phyloP scores from a whole-genome alignment of 495 filamentous ascomycete genomes.

The Aspergillus taichungensis region DNA sequence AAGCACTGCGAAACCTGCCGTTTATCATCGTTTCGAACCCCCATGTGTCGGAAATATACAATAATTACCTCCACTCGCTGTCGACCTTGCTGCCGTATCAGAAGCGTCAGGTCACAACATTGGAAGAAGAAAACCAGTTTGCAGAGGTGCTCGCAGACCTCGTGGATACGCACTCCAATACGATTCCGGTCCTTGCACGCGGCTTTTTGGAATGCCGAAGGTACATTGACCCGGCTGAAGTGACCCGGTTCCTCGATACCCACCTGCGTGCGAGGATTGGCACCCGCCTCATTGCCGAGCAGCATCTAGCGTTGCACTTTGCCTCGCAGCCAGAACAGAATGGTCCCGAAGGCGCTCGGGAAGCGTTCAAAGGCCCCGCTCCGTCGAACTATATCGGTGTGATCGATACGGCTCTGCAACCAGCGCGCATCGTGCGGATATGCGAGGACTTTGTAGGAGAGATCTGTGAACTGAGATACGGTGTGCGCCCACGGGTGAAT shows the following conservation, averaged over 20 bases:
- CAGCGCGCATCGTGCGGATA: slow-evolving; percentile 64
- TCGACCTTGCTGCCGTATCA: slow-evolving; percentile 83
- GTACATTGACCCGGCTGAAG: slow-evolving; percentile 71
- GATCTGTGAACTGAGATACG: slow-evolving; percentile 94
- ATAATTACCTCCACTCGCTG: slow-evolving; percentile 88
- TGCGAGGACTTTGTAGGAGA: slow-evolving; percentile 89
- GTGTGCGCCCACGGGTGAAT: slow-evolving; percentile 69
- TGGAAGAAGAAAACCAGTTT: slow-evolving; percentile 85
- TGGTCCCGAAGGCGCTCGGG: slow-evolving; percentile 4
- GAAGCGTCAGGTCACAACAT: slow-evolving; percentile 61
- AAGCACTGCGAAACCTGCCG: slow-evolving; percentile 83
- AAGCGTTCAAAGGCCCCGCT: slow-evolving; percentile 32
- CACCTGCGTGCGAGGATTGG: slow-evolving; percentile 92
- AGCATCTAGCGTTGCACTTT: slow-evolving; percentile 89
- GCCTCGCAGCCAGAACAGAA: slow-evolving; percentile 63
- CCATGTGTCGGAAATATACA: slow-evolving; percentile 83
- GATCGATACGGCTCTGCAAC: slow-evolving; percentile 85
- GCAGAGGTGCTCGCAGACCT: slow-evolving; percentile 88
- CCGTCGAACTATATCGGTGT: slow-evolving; percentile 82
- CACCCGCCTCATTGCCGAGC: slow-evolving; percentile 88
- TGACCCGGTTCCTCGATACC: slow-evolving; percentile 86
- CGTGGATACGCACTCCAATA: slow-evolving; percentile 86
- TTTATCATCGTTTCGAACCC: slow-evolving; percentile 97
- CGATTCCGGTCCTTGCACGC: slow-evolving; percentile 82
- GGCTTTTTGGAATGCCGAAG: slow-evolving; percentile 87